A percentile compares a stretch with the other conserved stretches of the same genome.
Evolutionary conservation across 371 early-diverging fungal genomes (phyloP).

Genomic region (Rhizomucor pusillus): DNA sequence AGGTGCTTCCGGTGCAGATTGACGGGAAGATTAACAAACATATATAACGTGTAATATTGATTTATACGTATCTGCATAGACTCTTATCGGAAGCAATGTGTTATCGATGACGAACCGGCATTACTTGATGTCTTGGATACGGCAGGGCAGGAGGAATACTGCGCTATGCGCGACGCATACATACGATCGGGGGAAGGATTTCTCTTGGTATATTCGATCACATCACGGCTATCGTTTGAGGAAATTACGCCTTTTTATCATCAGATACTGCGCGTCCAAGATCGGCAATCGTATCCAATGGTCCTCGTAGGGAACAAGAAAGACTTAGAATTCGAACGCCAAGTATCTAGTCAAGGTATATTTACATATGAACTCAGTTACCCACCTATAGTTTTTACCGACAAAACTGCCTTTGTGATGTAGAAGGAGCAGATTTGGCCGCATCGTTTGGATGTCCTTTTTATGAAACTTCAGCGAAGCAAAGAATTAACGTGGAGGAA

Average conservation of each 20-base stretch:
- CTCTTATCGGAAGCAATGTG: conserved; percentile 77
- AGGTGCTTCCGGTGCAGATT: conserved; percentile 31
- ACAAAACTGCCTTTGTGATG: not conserved
- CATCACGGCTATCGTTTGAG: conserved; percentile 60
- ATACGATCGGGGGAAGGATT: conserved; percentile 70
- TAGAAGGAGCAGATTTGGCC: conserved; percentile 84
- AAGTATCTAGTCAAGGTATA: conserved; percentile 67
- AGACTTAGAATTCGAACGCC: conserved; percentile 79
- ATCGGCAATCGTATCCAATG: conserved; percentile 75
- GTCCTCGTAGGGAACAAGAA: conserved; percentile 88
- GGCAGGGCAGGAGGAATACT: conserved; percentile 84
- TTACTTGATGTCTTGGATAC: conserved; percentile 80
- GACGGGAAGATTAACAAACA: too few species aligned
- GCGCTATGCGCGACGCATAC: conserved; percentile 80
- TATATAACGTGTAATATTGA: too few species aligned
- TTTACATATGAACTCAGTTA: not conserved
- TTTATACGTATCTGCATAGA: conserved; percentile 39
- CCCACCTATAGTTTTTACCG: too few species aligned
- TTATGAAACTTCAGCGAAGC: conserved; percentile 89
- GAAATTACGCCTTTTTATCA: conserved; percentile 63
- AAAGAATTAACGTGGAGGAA: conserved; percentile 86
- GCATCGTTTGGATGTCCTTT: conserved; percentile 70
- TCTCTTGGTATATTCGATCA: conserved; percentile 58
- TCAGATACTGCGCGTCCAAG: conserved; percentile 73
- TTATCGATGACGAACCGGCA: conserved; percentile 67